phyloP scores from a whole-genome alignment of 208 protist genomes.

The Leishmania guyanensis region DNA sequence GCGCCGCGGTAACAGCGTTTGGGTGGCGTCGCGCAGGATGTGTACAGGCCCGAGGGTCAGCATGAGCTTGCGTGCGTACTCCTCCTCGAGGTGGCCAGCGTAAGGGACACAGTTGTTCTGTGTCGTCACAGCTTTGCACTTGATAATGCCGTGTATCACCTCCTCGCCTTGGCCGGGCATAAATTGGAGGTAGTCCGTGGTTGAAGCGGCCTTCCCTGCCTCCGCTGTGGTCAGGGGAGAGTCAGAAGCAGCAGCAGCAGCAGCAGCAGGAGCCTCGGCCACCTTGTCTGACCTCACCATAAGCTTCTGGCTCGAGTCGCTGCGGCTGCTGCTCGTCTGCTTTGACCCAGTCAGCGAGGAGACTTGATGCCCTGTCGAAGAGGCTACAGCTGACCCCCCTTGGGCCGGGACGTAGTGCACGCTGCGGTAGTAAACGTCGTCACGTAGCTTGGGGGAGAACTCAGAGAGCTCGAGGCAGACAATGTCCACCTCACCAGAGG shows the following conservation, averaged over 20 bases:
- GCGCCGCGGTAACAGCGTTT: conserved; percentile 58
- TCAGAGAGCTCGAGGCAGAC: conserved; percentile 83
- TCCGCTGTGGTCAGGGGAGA: background rate
- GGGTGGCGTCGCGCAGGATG: conserved; percentile 69
- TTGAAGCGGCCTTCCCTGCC: conserved; percentile 9
- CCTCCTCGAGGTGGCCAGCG: conserved; percentile 72
- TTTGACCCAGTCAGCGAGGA: background rate
- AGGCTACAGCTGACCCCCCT: background rate
- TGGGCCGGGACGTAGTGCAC: conserved; percentile 71
- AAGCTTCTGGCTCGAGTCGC: conserved; percentile 6
- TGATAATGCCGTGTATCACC: conserved; percentile 83
- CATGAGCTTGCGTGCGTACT: conserved; percentile 84
- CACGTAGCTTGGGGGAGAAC: conserved; percentile 59
- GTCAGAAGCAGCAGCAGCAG: background rate
- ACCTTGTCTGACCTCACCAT: conserved; percentile 17
- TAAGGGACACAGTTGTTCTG: conserved; percentile 87
- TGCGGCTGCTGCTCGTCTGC: background rate
- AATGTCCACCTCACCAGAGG: conserved; percentile 50
- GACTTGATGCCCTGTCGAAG: background rate
- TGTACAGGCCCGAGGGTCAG: conserved; percentile 83
- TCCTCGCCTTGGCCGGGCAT: conserved; percentile 68
- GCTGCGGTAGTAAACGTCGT: conserved; percentile 89
- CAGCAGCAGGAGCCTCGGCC: background rate
- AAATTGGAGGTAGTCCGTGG: conserved; percentile 62
- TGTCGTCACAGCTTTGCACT: conserved; percentile 75